A percentile compares a stretch with the other conserved stretches of the same genome.
Evolutionary conservation across 148 eudicot genomes (phyloP).

Genomic region (Fagopyrum homotropicum): DNA sequence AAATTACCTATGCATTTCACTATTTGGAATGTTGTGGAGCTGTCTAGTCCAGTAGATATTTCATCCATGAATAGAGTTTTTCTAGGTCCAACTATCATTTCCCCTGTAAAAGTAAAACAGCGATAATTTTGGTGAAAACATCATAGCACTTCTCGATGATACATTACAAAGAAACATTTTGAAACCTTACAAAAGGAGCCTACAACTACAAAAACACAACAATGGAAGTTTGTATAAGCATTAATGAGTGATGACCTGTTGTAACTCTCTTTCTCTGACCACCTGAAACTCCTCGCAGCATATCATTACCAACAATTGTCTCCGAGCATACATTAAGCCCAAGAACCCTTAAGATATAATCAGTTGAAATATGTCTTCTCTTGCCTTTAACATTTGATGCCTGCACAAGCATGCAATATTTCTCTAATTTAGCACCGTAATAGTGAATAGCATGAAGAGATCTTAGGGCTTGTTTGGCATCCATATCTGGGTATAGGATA

Average conservation of each 20-base stretch:
- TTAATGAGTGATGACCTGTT: conserved; percentile 36
- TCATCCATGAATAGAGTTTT: conserved; percentile 93
- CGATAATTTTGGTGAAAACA: neutral
- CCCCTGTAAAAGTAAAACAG: conserved; percentile 39
- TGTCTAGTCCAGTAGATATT: conserved; percentile 83
- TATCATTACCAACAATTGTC: conserved; percentile 74
- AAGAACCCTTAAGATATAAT: conserved; percentile 69
- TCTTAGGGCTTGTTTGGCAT: neutral
- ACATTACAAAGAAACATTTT: neutral
- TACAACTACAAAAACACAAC: neutral
- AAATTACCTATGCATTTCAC: conserved; percentile 65
- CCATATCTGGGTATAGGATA: no score
- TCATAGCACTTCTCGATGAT: no score
- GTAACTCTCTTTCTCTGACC: conserved; percentile 95
- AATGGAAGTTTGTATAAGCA: neutral
- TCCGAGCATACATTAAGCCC: conserved; percentile 86
- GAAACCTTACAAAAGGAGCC: neutral
- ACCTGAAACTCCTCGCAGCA: conserved; percentile 87
- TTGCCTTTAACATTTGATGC: conserved; percentile 64
- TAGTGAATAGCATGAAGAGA: neutral
- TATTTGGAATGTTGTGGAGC: conserved; percentile 81
- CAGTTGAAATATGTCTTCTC: conserved; percentile 65
- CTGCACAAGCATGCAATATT: conserved; percentile 21
- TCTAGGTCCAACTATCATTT: conserved; percentile 86
- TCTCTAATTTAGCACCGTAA: neutral